Base-by-base conservation (phyloP, 228 moss, liverwort and hornwort species). In the Sphagnum magellanicum region DNA sequence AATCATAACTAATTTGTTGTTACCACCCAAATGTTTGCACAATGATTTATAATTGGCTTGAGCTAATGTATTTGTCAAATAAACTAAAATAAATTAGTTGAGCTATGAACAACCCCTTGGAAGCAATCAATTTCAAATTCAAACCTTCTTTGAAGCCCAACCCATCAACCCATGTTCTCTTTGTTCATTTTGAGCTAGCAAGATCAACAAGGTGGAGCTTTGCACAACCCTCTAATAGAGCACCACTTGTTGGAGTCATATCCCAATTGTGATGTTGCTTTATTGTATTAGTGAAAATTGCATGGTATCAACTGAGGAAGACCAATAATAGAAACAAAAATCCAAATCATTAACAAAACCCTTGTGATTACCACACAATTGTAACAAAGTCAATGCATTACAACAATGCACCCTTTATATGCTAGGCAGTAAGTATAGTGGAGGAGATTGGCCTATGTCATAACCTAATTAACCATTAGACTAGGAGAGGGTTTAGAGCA, bases 121-220 rank as follows among this genome's bases (percentile, higher is more conserved):
- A 32, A 32, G 32, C 3, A 3, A 32, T 32, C 32, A 32, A 32
- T 32, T 32, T 3, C 32, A 32, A 3, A 32, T 32, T 32, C 32
- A 4, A 50, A 93, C 97, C 97, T 97, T 97, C 97, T 89, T 97
- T 97, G 68, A 97, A 97, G 4, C 97, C 91, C 61, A 90, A 77
- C 69, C 97, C 97, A 69, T 97, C 91, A 63, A 93, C 97, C 65
- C 91, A 91, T 48, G 97, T 97, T 83, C 90, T 79, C 76, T 97
- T 97, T 5, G 93, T 93, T 70, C 97, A 77, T 73, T 97, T 91
- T 51, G 97, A 97, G 14, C 97, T 93, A 74, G 93, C 97, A 71
- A 98, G 87, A 72, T 98, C 93, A 50, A 93, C 91, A 50, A 98
- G 84, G 72, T 93, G 97, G 64, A 98, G 82, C 62, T 98, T 91